phyloP scores from a whole-genome alignment of 148 eudicot species.

The Cornus kousa region DNA sequence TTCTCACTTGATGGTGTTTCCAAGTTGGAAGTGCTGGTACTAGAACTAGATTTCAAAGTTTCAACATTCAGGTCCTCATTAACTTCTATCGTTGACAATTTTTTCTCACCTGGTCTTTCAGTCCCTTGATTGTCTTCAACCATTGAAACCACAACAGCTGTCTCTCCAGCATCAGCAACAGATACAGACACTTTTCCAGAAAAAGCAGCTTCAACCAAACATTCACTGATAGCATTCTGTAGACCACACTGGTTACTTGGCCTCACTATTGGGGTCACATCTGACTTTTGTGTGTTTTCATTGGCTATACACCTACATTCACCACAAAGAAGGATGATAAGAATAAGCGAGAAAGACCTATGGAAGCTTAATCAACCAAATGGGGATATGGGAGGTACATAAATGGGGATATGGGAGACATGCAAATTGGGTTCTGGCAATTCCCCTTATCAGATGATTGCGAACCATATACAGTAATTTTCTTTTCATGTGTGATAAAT shows the following conservation, averaged over 20 bases:
- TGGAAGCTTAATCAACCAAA: slow-evolving; percentile 6
- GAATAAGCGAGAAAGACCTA: slow-evolving; percentile 1
- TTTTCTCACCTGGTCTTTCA: slow-evolving; percentile 28
- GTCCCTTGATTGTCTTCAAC: slow-evolving; percentile 40
- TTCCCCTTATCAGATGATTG: slow-evolving; percentile 7
- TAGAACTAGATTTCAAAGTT: slow-evolving; percentile 25
- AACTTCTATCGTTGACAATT: slow-evolving; percentile 20
- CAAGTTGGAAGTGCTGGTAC: slow-evolving; percentile 20
- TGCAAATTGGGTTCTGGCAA: too few species aligned
- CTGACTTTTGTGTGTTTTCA: slow-evolving; percentile 37
- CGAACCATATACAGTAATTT: not conserved
- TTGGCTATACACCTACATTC: slow-evolving; percentile 58
- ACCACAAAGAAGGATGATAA: slow-evolving; percentile 10
- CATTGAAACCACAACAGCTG: slow-evolving; percentile 87
- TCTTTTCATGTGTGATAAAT: not conserved
- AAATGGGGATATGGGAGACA: too few species aligned
- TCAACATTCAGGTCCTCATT: slow-evolving; percentile 20
- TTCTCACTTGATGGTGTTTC: slow-evolving; percentile 25
- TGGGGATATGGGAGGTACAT: not conserved
- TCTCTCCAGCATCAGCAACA: slow-evolving; percentile 96
- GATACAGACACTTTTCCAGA: slow-evolving; percentile 73
- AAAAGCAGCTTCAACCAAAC: slow-evolving; percentile 39
- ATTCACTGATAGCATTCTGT: slow-evolving; percentile 26
- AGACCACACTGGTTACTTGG: slow-evolving; percentile 23
- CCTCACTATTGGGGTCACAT: slow-evolving; percentile 20